These are phyloP conservation scores for Symbiodinium pilosum DNA, from an alignment of 73 alveolate genomes.

Conservation along the genomic window DNA sequence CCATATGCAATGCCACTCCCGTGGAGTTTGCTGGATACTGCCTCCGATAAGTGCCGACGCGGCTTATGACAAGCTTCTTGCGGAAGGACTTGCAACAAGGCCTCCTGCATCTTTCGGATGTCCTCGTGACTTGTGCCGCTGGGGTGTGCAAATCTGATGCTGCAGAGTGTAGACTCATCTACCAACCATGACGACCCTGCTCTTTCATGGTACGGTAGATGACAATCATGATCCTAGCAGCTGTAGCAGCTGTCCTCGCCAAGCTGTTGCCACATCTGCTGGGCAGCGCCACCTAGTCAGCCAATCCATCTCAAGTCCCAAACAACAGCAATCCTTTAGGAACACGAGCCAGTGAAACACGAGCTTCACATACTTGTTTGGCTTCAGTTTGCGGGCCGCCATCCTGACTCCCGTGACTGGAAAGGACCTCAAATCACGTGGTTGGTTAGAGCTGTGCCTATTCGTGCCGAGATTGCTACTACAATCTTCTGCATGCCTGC, in stretches of 20 bases:
- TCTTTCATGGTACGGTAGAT: not conserved
- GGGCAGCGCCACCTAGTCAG: not conserved
- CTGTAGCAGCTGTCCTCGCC: not conserved
- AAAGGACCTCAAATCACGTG: too few species aligned
- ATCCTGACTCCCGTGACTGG: too few species aligned
- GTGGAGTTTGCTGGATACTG: not conserved
- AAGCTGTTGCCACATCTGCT: conserved; percentile 6
- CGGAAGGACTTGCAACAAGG: not conserved
- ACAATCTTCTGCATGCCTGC: too few species aligned
- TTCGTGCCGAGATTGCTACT: too few species aligned
- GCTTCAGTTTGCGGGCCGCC: too few species aligned
- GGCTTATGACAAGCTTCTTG: too few species aligned
- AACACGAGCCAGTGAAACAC: too few species aligned
- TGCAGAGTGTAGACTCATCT: not conserved
- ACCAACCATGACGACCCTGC: not conserved
- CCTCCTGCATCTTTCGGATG: not conserved
- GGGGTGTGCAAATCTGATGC: not conserved
- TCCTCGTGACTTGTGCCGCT: not conserved
- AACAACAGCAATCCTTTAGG: too few species aligned
- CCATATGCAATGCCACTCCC: not conserved
- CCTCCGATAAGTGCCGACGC: too few species aligned
- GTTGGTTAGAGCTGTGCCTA: too few species aligned
- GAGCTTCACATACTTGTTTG: too few species aligned
- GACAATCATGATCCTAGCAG: not conserved
- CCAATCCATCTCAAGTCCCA: too few species aligned